phyloP scores from a whole-genome alignment of 2,329 filamentous ascomycete genomes.

The Fusarium sp. region DNA sequence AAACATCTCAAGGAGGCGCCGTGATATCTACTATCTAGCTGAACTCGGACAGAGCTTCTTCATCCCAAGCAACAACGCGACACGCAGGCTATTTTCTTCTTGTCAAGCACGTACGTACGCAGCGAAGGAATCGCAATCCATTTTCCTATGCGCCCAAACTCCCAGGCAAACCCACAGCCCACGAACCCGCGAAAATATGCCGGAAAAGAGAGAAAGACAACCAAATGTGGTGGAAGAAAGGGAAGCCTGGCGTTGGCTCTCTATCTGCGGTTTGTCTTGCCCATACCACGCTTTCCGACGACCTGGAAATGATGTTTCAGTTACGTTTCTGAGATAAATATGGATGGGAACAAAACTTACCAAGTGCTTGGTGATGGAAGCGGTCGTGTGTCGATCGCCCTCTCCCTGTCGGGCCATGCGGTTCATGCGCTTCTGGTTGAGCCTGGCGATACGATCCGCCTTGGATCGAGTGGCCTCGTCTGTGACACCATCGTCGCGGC shows the following conservation, averaged over 20 bases:
- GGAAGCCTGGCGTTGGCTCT: conserved; percentile 5
- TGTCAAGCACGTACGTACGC: conserved; percentile 22
- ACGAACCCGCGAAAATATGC: conserved; percentile 33
- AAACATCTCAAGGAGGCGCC: conserved; percentile 15
- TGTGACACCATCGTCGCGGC: conserved; percentile 80
- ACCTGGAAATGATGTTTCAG: conserved; percentile 60
- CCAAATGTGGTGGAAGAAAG: conserved; percentile 31
- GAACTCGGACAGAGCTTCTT: conserved; percentile 27
- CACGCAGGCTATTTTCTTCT: conserved; percentile 12
- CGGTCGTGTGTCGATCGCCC: conserved; percentile 88
- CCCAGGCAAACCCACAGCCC: conserved; percentile 42
- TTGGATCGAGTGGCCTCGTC: conserved; percentile 74
- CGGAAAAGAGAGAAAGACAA: conserved; percentile 38
- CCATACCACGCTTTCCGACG: conserved; percentile 91
- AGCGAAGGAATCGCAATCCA: conserved; percentile 31
- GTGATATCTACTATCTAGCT: conserved; percentile 38
- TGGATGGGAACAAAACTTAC: conserved; percentile 61
- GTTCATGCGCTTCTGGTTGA: conserved; percentile 98
- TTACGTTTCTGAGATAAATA: background rate
- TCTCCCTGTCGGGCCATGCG: conserved; percentile 97
- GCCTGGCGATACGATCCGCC: conserved; percentile 86
- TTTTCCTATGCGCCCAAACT: conserved; percentile 45
- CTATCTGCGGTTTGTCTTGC: conserved; percentile 82
- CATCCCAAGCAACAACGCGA: conserved; percentile 33
- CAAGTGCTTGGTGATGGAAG: conserved; percentile 88